A percentile compares a stretch with the other conserved stretches of the same genome.
Evolutionary conservation across 352 stramenopile genomes (phyloP).

Genomic region (Globisporangium spinosum): DNA sequence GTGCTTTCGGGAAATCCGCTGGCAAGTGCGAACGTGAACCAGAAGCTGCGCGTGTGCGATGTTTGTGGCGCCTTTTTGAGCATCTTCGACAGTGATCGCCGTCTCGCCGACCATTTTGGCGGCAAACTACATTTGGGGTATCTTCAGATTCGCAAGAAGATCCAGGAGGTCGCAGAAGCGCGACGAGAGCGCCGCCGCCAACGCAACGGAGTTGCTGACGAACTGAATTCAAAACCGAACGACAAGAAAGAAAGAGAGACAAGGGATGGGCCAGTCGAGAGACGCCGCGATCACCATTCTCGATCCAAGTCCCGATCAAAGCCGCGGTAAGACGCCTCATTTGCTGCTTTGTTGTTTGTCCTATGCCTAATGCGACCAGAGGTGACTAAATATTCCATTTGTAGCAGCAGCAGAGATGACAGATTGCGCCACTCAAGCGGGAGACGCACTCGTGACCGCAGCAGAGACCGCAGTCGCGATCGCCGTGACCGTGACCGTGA

Average conservation of each 20-base stretch:
- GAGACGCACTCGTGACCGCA: conserved; percentile 12
- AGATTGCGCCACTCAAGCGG: conserved; percentile 9
- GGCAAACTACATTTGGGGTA: conserved; percentile 90
- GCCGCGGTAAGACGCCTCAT: conserved; percentile 10
- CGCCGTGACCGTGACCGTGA: conserved; percentile 19
- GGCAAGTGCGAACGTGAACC: conserved; percentile 50
- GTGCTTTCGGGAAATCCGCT: conserved; percentile 20
- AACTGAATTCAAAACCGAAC: conserved; percentile 1
- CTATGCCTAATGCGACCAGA: neutral
- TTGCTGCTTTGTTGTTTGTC: neutral
- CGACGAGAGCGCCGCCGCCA: conserved; percentile 26
- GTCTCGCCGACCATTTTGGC: conserved; percentile 88
- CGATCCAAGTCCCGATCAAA: conserved; percentile 25
- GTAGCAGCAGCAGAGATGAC: conserved; percentile 11
- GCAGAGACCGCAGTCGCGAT: conserved; percentile 26
- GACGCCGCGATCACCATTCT: conserved; percentile 17
- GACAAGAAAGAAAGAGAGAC: conserved; percentile 12
- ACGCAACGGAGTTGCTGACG: conserved; percentile 12
- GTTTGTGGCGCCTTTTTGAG: conserved; percentile 90
- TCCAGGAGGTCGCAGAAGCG: conserved; percentile 59
- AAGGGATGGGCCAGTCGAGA: neutral
- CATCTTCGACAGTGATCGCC: conserved; percentile 90
- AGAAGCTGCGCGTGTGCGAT: conserved; percentile 89
- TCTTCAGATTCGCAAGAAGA: conserved; percentile 84
- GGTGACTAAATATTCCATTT: neutral